These are phyloP conservation scores for Casuarina glauca DNA, from an alignment of 306 rosid genomes.

Conservation along the genomic window DNA sequence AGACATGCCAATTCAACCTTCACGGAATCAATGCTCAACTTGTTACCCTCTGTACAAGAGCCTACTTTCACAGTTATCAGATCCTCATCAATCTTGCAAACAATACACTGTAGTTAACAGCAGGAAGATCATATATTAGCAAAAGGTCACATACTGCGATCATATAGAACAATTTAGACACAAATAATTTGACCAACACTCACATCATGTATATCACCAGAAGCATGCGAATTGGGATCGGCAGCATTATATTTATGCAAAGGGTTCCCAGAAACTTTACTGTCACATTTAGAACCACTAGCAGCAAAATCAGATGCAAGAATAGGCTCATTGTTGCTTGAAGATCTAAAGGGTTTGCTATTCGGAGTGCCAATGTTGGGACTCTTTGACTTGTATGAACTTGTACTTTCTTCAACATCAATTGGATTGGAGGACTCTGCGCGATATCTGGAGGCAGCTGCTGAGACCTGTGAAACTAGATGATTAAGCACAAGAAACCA, in stretches of 20 bases:
- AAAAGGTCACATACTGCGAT: slow-evolving; percentile 25
- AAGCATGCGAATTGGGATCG: slow-evolving; percentile 33
- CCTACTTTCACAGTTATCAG: slow-evolving; percentile 43
- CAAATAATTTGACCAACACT: slow-evolving; percentile 40
- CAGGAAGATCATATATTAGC: slow-evolving; percentile 34
- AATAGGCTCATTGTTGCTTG: slow-evolving; percentile 44
- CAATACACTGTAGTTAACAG: slow-evolving; percentile 51
- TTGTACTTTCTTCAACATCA: slow-evolving; percentile 66
- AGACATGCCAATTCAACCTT: slow-evolving; percentile 80
- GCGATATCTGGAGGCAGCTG: slow-evolving; percentile 44
- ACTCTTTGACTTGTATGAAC: slow-evolving; percentile 65
- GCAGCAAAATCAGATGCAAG: slow-evolving; percentile 44
- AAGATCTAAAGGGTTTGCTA: slow-evolving; percentile 42
- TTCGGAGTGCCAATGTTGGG: slow-evolving; percentile 37
- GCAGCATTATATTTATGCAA: slow-evolving; percentile 32
- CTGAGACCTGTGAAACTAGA: slow-evolving; percentile 45
- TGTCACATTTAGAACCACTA: slow-evolving; percentile 58
- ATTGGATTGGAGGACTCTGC: slow-evolving; percentile 21
- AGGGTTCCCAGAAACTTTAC: slow-evolving; percentile 42
- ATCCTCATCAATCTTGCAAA: slow-evolving; percentile 61
- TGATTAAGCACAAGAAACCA: slow-evolving; percentile 23
- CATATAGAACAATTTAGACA: slow-evolving; percentile 15
- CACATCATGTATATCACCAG: slow-evolving; percentile 52
- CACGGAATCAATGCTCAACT: slow-evolving; percentile 55
- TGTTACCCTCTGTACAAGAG: slow-evolving; percentile 43